phyloP scores from a whole-genome alignment of 306 rosid species.

The Lathyrus sativus region DNA sequence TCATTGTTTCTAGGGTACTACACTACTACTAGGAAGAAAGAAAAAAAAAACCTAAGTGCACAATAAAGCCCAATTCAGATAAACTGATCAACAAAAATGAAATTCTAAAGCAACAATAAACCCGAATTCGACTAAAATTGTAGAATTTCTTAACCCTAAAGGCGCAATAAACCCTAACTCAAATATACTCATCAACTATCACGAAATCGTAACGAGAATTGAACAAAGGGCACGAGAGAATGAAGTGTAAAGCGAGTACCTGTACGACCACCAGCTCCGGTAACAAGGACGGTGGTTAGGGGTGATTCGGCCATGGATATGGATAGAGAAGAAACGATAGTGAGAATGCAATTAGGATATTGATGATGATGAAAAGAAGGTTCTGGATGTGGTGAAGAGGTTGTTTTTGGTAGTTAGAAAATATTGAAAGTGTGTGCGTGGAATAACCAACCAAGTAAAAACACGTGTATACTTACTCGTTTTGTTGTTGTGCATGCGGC shows the following conservation, averaged over 20 bases:
- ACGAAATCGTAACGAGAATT: neutral
- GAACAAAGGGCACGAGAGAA: neutral
- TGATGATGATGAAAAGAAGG: neutral
- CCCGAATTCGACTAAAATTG: neutral
- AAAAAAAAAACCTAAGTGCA: neutral
- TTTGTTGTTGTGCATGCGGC: too few species aligned
- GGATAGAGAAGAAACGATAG: neutral
- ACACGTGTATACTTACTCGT: too few species aligned
- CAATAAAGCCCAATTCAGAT: constrained; percentile 1
- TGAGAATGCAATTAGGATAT: neutral
- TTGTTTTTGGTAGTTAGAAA: too few species aligned
- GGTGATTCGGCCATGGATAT: constrained; percentile 57
- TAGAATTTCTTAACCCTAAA: neutral
- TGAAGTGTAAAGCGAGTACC: constrained; percentile 46
- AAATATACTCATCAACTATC: neutral
- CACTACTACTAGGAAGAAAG: neutral
- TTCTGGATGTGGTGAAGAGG: neutral
- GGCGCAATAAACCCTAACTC: neutral
- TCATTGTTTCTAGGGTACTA: neutral
- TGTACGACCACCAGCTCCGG: constrained; percentile 97
- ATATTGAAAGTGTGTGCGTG: too few species aligned
- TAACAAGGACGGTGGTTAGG: constrained; percentile 70
- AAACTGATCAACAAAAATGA: neutral
- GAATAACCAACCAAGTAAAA: too few species aligned
- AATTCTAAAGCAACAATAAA: neutral